Evolutionary conservation across 1,284 basidiomycete genomes (phyloP).

Genomic region (Grifola frondosa): DNA sequence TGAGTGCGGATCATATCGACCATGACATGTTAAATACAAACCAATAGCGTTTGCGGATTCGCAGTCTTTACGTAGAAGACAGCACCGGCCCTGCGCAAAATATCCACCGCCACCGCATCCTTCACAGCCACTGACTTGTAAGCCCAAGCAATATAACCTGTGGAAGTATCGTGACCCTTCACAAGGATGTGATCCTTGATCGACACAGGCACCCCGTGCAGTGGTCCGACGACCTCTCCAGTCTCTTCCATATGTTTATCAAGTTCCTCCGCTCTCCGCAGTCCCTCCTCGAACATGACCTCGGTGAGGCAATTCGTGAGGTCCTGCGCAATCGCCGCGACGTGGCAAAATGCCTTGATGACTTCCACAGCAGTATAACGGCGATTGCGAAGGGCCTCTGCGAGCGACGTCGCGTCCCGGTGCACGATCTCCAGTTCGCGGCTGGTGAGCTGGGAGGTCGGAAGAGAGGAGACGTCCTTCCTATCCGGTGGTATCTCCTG

Average conservation of each 20-base stretch:
- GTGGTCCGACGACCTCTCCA: constrained; percentile 51
- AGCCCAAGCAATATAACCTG: constrained; percentile 54
- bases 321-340: constrained; percentile 36
- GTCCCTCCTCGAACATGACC: constrained; percentile 51
- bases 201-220: constrained; percentile 60
- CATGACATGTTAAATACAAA: constrained; percentile 31
- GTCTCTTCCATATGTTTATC: constrained; percentile 47
- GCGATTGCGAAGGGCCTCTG: constrained; percentile 27
- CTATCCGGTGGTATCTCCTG: constrained; percentile 18
- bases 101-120: constrained; percentile 46
- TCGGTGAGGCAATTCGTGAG: constrained; percentile 59
- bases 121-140: constrained; percentile 40
- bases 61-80: constrained; percentile 59
- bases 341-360: constrained; percentile 34
- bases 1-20: constrained; percentile 4
- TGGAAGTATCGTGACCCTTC: constrained; percentile 46
- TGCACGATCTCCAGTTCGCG: constrained; percentile 35
- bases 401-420: constrained; percentile 35
- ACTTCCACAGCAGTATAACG: constrained; percentile 37
- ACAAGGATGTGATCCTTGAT: constrained; percentile 56
- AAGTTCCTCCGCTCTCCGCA: constrained; percentile 49
- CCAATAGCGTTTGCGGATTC: constrained; percentile 52
- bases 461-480: constrained; percentile 33
- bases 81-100: constrained; percentile 53
- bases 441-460: constrained; percentile 29